Evolutionary conservation across 495 filamentous ascomycete species (phyloP), one percentile per base, ranked within the genome.

Genomic region (Pyronema omphalodes): DNA sequence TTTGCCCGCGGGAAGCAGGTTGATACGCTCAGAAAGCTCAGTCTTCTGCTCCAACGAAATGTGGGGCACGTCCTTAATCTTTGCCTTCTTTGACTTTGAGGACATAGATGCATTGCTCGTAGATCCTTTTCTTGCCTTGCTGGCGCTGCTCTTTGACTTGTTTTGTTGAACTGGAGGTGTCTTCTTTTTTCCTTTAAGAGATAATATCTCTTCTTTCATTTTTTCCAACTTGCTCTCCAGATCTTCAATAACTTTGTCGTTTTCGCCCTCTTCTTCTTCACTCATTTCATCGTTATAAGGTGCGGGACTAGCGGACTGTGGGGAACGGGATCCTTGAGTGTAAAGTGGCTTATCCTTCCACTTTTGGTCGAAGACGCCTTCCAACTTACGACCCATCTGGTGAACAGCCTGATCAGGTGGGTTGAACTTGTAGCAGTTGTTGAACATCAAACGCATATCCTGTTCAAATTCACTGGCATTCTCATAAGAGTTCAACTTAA

Each of bases 401-500:
- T 84, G 77, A 9, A 93, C 82, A 0, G 77, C 71, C 58, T 93
- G 86, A n/a, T 75, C 78, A 0, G 71, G 68, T 34, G 86, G 82
- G 63, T 98, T 98, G 76, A 94, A 98, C 23, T 82, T 79, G 70
- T 76, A 85, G 66, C 89, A 94, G 65, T 96, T 96, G 53, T 78
- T 74, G 62, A 96, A 79, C 55, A 98, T 89, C 44, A 84, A 74
- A 17, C 76, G 76, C 44, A 93, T 75, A 64, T 98, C 89, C 39
- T 69, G 69, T 58, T 93, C 82, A 58, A 98, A 86, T 37, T 96
- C 91, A 66, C 84, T 84, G 5, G 81, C 75, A 50, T 74, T 86
- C 58, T 80, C 76, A 62, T 95, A 96, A 49, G 84, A 77, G n/a
- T 87, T 87, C 6, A 75, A 72, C 52, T 79, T 77, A 17, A 94